Percentiles rank a stretch among this genome's conserved stretches.
These are phyloP conservation scores for Arctium lappa DNA, from an alignment of 129 eudicot genomes.

Conservation along the genomic window DNA sequence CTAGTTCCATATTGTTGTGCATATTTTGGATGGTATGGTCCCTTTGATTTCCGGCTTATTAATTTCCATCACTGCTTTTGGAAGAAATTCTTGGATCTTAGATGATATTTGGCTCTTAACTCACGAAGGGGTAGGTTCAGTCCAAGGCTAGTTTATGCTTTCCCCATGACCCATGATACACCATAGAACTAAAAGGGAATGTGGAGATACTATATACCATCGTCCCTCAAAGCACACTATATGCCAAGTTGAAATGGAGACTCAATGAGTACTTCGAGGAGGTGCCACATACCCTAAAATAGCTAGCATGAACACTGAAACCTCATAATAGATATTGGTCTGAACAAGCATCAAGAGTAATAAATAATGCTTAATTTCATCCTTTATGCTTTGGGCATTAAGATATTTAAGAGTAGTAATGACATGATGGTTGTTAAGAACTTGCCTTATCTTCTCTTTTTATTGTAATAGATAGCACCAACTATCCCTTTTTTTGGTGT, in stretches of 20 bases:
- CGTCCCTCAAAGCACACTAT: neutral
- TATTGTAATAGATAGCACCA: neutral
- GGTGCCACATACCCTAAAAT: neutral
- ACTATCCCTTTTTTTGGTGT: neutral
- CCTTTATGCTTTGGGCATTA: neutral
- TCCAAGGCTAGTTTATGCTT: neutral
- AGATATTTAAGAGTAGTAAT: neutral
- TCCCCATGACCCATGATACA: neutral
- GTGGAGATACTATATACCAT: neutral
- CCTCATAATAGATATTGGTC: neutral
- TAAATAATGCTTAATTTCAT: neutral
- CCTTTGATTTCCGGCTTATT: neutral
- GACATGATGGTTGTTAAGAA: neutral
- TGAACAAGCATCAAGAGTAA: neutral
- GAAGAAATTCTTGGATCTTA: neutral
- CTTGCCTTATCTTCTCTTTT: constrained; percentile 5
- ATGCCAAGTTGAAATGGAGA: neutral
- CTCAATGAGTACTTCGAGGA: neutral
- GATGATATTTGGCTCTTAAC: neutral
- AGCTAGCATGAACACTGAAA: neutral
- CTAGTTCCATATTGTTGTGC: neutral
- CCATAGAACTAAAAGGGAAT: neutral
- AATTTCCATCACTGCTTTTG: neutral
- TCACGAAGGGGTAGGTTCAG: neutral
- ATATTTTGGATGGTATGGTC: neutral